Conservation (phyloP, 441 rosid species). For the Flueggea neowawraea region DNA sequence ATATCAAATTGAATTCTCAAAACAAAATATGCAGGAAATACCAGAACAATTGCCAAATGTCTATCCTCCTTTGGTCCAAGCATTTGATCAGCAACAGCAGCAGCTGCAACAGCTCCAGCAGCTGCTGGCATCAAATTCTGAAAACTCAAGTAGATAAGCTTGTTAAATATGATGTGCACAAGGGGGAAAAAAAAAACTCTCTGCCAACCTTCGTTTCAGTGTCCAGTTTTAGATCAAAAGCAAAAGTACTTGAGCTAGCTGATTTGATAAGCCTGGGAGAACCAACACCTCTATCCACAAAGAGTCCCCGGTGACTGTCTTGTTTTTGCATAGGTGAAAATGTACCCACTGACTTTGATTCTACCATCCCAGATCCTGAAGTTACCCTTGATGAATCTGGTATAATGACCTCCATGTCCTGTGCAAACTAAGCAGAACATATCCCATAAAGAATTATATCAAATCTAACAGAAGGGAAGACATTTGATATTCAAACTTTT, state of each 20-base stretch:
- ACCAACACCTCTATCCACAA: slow-evolving; percentile 99
- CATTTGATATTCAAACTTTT: not conserved
- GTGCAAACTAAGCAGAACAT: slow-evolving; percentile 15
- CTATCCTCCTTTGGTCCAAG: slow-evolving; percentile 98
- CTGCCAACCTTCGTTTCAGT: slow-evolving; percentile 72
- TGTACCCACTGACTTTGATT: slow-evolving; percentile 73
- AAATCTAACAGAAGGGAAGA: slow-evolving; percentile 1
- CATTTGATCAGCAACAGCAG: slow-evolving; percentile 98
- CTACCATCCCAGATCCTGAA: slow-evolving; percentile 61
- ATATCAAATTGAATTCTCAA: not conserved
- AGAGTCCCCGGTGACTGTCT: slow-evolving; percentile 79
- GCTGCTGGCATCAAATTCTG: slow-evolving; percentile 99
- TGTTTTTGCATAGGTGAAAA: slow-evolving; percentile 71
- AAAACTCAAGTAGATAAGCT: not conserved
- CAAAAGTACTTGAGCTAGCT: slow-evolving; percentile 58
- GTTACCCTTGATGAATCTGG: slow-evolving; percentile 64
- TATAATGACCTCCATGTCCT: slow-evolving; percentile 72
- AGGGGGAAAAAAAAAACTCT: slow-evolving; percentile 1
- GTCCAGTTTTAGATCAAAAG: slow-evolving; percentile 61
- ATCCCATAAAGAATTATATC: slow-evolving; percentile 10
- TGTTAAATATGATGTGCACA: slow-evolving; percentile 1
- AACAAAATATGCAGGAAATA: slow-evolving; percentile 22
- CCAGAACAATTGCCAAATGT: slow-evolving; percentile 97
- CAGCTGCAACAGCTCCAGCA: slow-evolving; percentile 99
- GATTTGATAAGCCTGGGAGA: slow-evolving; percentile 92